Evolutionary conservation across 2,329 filamentous ascomycete species (phyloP).

Genomic region (Volutella citrinella): DNA sequence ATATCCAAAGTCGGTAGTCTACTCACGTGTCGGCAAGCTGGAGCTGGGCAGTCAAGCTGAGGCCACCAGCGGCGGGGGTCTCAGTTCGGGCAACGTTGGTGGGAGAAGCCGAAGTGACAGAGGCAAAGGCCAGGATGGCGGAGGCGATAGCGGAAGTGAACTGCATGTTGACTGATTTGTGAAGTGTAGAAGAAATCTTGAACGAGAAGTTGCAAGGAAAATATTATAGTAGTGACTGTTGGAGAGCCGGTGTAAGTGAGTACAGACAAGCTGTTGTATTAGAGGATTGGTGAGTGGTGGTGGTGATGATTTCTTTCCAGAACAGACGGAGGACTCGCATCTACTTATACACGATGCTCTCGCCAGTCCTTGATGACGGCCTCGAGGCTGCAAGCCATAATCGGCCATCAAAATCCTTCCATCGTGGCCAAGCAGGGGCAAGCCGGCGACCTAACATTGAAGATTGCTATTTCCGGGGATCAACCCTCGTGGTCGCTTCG

Average conservation of each 20-base stretch:
- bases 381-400: no score
- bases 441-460: no score
- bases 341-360: neutral
- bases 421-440: no score
- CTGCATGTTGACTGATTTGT: conserved; percentile 22
- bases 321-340: neutral
- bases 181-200: no score
- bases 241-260: no score
- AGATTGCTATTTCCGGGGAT: no score
- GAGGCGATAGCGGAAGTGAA: conserved; percentile 30
- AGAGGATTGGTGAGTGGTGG: no score
- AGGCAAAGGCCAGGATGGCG: conserved; percentile 38
- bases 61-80: conserved; percentile 9
- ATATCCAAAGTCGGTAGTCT: neutral
- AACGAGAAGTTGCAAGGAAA: no score
- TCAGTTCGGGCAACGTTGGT: conserved; percentile 13
- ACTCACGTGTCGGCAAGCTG: conserved; percentile 37
- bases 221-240: neutral
- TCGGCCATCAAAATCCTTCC: no score
- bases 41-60: conserved; percentile 37
- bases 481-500: neutral
- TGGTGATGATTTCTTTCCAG: conserved; percentile 1
- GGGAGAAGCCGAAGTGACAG: conserved; percentile 28
- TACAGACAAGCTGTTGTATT: no score
- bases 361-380: neutral